phyloP scores from a whole-genome alignment of 78 protist species.

The Dictyostelium firmibasis region DNA sequence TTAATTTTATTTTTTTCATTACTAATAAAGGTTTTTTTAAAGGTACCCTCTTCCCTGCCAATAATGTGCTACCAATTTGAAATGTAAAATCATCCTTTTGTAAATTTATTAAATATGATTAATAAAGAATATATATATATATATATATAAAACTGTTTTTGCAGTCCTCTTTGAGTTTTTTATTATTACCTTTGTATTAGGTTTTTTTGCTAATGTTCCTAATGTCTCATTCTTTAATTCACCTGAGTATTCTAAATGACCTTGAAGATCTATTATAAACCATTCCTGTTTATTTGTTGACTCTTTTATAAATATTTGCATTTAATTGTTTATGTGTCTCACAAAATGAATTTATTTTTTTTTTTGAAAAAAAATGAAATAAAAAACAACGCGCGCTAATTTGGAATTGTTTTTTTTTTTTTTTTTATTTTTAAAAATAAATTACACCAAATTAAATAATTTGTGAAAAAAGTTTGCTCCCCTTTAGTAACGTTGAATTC shows the following conservation, averaged over 20 bases:
- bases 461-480: too few relatives aligned
- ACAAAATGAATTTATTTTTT: too few relatives aligned
- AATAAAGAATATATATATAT: background rate
- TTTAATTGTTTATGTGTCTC: background rate
- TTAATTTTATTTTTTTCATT: background rate
- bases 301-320: slow-evolving; percentile 31
- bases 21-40: slow-evolving; percentile 36
- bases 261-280: slow-evolving; percentile 16
- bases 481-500: too few relatives aligned
- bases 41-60: background rate
- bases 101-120: background rate
- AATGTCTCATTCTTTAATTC: background rate
- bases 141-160: too few relatives aligned
- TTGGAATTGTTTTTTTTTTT: too few relatives aligned
- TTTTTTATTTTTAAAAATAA: too few relatives aligned
- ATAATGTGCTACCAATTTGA: background rate
- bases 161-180: background rate
- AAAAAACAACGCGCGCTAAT: background rate
- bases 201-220: background rate
- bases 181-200: background rate
- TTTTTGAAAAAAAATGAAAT: too few relatives aligned
- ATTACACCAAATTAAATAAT: background rate
- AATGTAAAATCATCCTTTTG: slow-evolving; percentile 11
- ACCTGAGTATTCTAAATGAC: background rate
- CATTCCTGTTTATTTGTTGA: background rate